These are phyloP conservation scores for Rheum nobile DNA, from an alignment of 148 eudicot species.

Conservation along the genomic window DNA sequence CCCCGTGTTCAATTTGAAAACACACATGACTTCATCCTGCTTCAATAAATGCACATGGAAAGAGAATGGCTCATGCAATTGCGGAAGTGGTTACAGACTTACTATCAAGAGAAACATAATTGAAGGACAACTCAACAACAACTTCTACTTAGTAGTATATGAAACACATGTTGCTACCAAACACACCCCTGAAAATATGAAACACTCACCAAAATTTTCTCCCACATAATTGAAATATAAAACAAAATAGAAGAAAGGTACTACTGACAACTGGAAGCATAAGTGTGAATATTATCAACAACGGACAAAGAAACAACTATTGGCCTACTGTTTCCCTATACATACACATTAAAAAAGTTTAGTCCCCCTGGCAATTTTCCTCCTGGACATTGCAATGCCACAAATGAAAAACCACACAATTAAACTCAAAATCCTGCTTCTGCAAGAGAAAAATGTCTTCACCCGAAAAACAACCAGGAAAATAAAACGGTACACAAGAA, in stretches of 20 bases:
- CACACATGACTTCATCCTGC: constrained; percentile 61
- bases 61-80: not conserved
- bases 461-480: not conserved
- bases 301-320: not conserved
- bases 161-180: not conserved
- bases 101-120: not conserved
- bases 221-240: not conserved
- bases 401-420: not conserved
- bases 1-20: constrained; percentile 86
- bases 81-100: not conserved
- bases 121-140: not conserved
- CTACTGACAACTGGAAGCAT: not conserved
- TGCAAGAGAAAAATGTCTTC: not conserved
- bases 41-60: constrained; percentile 42
- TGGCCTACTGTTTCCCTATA: not conserved
- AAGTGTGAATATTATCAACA: not conserved
- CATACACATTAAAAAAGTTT: not conserved
- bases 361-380: not conserved
- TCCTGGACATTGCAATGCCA: not conserved
- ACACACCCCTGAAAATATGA: not conserved
- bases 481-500: not conserved
- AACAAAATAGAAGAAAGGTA: too few relatives aligned
- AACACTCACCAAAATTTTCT: not conserved
- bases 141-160: not conserved
- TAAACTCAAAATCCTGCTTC: not conserved